Conservation (phyloP, 768 basidiomycete species). For the Suillus alpinus region DNA sequence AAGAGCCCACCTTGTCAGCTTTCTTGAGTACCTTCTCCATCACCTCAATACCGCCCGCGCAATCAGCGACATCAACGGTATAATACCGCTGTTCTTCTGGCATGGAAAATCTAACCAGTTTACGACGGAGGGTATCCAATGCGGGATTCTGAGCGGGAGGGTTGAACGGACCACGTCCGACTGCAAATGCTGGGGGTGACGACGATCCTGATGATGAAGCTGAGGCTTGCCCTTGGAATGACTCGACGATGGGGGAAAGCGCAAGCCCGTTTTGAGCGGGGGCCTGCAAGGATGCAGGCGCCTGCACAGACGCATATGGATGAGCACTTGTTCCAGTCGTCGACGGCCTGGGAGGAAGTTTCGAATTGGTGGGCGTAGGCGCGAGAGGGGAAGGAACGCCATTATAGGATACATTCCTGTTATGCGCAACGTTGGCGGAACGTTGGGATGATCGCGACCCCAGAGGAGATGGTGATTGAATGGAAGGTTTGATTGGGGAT, state of each 20-base stretch:
- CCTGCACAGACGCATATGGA: conserved; percentile 59
- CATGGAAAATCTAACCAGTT: conserved; percentile 84
- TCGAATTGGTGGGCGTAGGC: conserved; percentile 34
- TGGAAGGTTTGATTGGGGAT: conserved; percentile 35
- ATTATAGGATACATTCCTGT: conserved; percentile 49
- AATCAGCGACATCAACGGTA: conserved; percentile 80
- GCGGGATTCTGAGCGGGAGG: conserved; percentile 39
- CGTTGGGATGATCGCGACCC: conserved; percentile 28
- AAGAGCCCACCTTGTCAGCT: conserved; percentile 62
- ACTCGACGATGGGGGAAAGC: conserved; percentile 75
- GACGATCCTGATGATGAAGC: conserved; percentile 36
- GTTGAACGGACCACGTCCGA: conserved; percentile 61
- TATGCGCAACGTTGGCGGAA: conserved; percentile 47
- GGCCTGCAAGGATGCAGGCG: conserved; percentile 38
- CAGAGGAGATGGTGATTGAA: conserved; percentile 34
- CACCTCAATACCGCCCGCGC: conserved; percentile 79
- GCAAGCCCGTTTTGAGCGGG: conserved; percentile 34
- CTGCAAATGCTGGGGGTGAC: conserved; percentile 52
- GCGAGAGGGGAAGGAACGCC: conserved; percentile 40
- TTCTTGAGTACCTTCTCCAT: conserved; percentile 89
- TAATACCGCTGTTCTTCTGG: conserved; percentile 78
- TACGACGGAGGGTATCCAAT: conserved; percentile 76
- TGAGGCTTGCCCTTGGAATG: conserved; percentile 35
- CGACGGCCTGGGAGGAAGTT: conserved; percentile 43
- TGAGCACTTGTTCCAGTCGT: conserved; percentile 45